Evolutionary conservation across 495 filamentous ascomycete genomes (phyloP).

Genomic region (Neurospora sp.): DNA sequence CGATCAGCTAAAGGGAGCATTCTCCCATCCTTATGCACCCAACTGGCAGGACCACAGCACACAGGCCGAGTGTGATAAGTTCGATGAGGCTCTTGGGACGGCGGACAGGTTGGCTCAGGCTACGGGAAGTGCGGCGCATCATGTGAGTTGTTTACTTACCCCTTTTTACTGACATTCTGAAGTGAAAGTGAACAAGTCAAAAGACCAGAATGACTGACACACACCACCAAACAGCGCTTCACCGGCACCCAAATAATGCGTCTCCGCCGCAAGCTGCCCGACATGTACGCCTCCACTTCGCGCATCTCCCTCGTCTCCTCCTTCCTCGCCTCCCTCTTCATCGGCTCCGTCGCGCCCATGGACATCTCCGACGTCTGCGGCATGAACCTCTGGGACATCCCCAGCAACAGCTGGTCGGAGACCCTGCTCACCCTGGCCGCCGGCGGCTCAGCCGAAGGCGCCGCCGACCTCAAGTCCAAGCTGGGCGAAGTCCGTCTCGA

Average conservation of each 20-base stretch:
- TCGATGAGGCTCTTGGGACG: constrained; percentile 61
- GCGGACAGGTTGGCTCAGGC: constrained; percentile 58
- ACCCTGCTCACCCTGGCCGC: constrained; percentile 66
- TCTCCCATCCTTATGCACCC: constrained; percentile 79
- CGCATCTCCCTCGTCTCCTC: constrained; percentile 91
- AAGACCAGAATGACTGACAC: constrained; percentile 14
- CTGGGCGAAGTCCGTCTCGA: constrained; percentile 72
- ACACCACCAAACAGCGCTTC: constrained; percentile 55
- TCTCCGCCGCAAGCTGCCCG: constrained; percentile 68
- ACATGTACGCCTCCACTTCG: constrained; percentile 67
- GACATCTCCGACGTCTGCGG: constrained; percentile 94
- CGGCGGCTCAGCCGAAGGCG: constrained; percentile 47
- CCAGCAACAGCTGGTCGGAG: constrained; percentile 60
- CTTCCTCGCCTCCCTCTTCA: constrained; percentile 85
- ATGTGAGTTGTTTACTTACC: constrained; percentile 46
- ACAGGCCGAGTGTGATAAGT: constrained; percentile 79
- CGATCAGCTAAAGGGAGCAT: constrained; percentile 59
- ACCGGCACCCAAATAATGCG: constrained; percentile 95
- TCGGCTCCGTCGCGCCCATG: constrained; percentile 75
- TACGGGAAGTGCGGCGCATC: constrained; percentile 89
- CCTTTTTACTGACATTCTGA: background rate
- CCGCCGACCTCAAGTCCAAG: constrained; percentile 61
- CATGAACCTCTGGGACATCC: constrained; percentile 94
- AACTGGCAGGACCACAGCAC: constrained; percentile 99
- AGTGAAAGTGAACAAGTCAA: background rate